Evolutionary conservation across 148 eudicot species (phyloP), one percentile per base, ranked within the genome.

Genomic region (Vaccinium corymbosum): DNA sequence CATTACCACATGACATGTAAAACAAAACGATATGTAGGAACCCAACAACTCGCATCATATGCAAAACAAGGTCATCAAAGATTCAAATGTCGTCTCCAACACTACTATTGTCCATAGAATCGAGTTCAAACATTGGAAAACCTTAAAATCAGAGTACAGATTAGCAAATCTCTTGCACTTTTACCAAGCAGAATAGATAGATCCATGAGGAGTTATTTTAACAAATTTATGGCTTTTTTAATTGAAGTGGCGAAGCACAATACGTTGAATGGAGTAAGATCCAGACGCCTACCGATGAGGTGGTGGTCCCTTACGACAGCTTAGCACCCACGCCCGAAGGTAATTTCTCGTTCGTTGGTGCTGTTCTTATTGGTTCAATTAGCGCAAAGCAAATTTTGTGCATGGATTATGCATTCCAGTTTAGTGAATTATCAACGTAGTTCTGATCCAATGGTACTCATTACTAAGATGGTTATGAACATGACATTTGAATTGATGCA

Each of bases 191-290:
- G 19, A 72, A 15, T 0, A 6, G 38, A 16, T 6, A 15, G 76
- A 72, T 72, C 49, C 4, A 4, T n/a, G 73, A 68, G 73, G 73
- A 12, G 38, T 15, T 68, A 72, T 77, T 48, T 77, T 42, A 53
- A 46, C 51, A 9, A 27, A 5, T 20, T 16, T 82, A 2, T 49
- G 51, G 46, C 16, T 9, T 71, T 57, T 20, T 71, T 48, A 0
- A 80, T 83, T 79, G 78, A 51, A 95, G 98, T 87, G 97, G 95
- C 29, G 98, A 95, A 90, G 98, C 95, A 22, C 87, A 93, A 64
- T 89, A 92, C 53, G 86, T 95, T n/a, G 98, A 95, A 17, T 95
- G 98, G 98, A 94, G 94, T 87, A 95, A 94, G 92, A 94, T 95
- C 91, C 91, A 93, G 83, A 95, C 98, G 53, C 98, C 98, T 53